phyloP scores from a whole-genome alignment of 371 early-diverging fungal genomes.

The Dichotomocladium elegans region DNA sequence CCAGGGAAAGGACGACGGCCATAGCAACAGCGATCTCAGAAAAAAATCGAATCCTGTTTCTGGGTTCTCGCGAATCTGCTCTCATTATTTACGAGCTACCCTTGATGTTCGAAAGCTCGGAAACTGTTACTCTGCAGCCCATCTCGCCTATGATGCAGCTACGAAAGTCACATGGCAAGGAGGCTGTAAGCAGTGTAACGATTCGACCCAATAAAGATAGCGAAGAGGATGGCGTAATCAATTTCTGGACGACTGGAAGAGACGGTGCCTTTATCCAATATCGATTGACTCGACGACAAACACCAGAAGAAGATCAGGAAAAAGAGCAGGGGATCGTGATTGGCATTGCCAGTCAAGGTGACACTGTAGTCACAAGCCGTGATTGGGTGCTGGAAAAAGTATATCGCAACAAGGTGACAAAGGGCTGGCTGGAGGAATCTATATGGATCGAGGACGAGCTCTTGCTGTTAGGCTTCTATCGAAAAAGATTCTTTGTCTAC shows the following conservation, averaged over 20 bases:
- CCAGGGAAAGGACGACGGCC: conserved; percentile 44
- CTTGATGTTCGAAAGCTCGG: no score
- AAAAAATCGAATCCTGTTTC: conserved; percentile 42
- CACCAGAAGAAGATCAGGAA: conserved; percentile 1
- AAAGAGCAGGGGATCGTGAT: conserved; percentile 21
- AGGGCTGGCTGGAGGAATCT: conserved; percentile 66
- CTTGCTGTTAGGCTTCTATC: conserved; percentile 65
- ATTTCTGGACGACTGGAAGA: conserved; percentile 64
- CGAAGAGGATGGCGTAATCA: conserved; percentile 19
- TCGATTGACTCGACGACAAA: conserved; percentile 32
- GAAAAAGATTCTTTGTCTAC: conserved; percentile 68
- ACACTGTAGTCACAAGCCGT: conserved; percentile 19
- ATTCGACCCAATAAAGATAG: conserved; percentile 24
- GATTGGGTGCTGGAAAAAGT: conserved; percentile 49
- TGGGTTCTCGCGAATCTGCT: conserved; percentile 62
- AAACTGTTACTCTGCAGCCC: background rate
- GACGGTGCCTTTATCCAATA: conserved; percentile 68
- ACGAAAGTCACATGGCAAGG: conserved; percentile 41
- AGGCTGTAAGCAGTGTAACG: conserved; percentile 51
- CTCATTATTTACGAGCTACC: conserved; percentile 50
- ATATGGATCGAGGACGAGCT: conserved; percentile 54
- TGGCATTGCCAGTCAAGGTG: conserved; percentile 36
- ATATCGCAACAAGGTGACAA: conserved; percentile 64
- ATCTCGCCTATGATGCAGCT: conserved; percentile 29
- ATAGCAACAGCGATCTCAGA: conserved; percentile 45